Evolutionary conservation across 2,329 filamentous ascomycete species (phyloP).

Genomic region (Leptodontidium sp.): DNA sequence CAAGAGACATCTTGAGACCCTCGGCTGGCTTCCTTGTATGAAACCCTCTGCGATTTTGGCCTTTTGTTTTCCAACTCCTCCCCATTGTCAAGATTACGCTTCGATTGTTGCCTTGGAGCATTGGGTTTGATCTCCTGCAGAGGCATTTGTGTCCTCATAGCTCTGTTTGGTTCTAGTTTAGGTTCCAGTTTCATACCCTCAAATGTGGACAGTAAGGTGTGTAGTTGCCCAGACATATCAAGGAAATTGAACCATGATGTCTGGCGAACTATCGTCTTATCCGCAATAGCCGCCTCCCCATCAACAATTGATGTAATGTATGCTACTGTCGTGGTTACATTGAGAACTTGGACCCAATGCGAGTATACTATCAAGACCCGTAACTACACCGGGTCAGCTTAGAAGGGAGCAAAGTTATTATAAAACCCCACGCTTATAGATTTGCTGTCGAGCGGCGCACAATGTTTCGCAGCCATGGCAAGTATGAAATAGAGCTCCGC

Average conservation of each 20-base stretch:
- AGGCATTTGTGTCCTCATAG: neutral
- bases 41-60: slow-evolving; percentile 1
- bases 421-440: neutral
- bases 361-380: slow-evolving; percentile 1
- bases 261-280: neutral
- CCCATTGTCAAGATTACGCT: neutral
- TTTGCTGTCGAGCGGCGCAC: neutral
- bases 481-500: slow-evolving; percentile 1
- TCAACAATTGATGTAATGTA: slow-evolving; percentile 1
- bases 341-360: slow-evolving; percentile 1
- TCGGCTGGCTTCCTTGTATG: neutral
- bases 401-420: neutral
- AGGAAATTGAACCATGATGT: neutral
- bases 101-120: neutral
- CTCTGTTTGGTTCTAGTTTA: neutral
- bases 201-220: neutral
- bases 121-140: neutral
- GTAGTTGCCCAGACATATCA: neutral
- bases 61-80: neutral
- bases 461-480: neutral
- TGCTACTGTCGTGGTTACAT: neutral
- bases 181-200: neutral
- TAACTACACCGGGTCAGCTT: neutral
- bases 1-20: neutral
- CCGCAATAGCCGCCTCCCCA: neutral